Conservation (phyloP, 805 yeast genomes). For the Metschnikowia sp. region DNA sequence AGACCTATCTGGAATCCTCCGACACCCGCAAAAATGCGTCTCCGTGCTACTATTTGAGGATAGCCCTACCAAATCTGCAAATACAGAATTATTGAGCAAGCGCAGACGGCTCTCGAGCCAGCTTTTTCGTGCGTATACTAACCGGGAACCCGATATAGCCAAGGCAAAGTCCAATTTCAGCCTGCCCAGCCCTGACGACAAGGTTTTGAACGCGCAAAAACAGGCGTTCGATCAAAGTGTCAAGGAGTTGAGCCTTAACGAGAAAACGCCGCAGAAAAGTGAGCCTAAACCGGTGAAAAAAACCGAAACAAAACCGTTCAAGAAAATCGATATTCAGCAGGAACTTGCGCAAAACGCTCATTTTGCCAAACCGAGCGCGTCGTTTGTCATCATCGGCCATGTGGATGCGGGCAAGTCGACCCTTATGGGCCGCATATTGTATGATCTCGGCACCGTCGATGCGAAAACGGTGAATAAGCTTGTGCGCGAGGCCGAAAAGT, state of each 20-base stretch:
- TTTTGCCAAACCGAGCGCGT: constrained; percentile 50
- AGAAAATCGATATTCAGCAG: constrained; percentile 39
- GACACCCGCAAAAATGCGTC: constrained; percentile 5
- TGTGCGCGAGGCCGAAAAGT: constrained; percentile 59
- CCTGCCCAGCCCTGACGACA: constrained; percentile 83
- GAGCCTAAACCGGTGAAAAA: not conserved
- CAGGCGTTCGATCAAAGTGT: constrained; percentile 35
- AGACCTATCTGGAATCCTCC: constrained; percentile 9
- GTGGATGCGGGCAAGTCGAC: constrained; percentile 87
- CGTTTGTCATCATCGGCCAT: constrained; percentile 83
- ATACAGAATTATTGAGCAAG: constrained; percentile 1
- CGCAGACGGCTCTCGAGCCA: constrained; percentile 10
- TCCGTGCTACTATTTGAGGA: constrained; percentile 7
- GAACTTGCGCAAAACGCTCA: constrained; percentile 33
- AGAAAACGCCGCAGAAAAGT: constrained; percentile 4
- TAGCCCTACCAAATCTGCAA: not conserved
- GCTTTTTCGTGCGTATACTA: constrained; percentile 38
- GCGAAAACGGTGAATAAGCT: constrained; percentile 60
- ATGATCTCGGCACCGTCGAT: constrained; percentile 65
- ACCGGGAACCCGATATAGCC: constrained; percentile 34
- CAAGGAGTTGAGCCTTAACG: constrained; percentile 23
- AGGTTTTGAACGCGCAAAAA: constrained; percentile 56
- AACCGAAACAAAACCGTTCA: constrained; percentile 39
- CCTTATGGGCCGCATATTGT: constrained; percentile 67
- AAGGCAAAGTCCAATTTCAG: constrained; percentile 53